Conservation (phyloP, 1,284 basidiomycete species). For the Phellinidium pouzarii region DNA sequence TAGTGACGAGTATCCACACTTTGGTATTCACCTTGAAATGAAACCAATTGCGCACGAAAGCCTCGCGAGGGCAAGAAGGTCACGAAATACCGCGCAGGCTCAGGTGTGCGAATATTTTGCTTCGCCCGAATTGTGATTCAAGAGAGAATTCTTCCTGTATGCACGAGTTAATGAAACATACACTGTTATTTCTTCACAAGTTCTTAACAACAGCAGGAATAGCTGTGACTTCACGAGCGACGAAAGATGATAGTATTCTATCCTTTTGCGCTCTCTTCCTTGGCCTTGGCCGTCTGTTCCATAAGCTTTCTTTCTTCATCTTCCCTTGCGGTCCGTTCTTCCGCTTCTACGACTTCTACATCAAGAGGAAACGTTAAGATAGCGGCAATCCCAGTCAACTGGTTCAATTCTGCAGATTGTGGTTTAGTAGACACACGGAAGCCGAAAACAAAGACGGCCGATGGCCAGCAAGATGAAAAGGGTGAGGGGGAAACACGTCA, state of each 20-base stretch:
- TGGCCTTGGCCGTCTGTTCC: conserved; percentile 1
- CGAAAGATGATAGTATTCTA: not conserved
- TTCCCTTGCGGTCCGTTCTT: conserved; percentile 65
- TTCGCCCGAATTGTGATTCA: not conserved
- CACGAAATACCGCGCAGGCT: not conserved
- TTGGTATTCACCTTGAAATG: not conserved
- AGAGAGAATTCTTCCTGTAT: not conserved
- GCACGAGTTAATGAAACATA: not conserved
- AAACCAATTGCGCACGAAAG: conserved; percentile 4
- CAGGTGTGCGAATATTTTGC: not conserved
- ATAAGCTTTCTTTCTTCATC: conserved; percentile 30
- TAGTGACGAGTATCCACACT: not conserved
- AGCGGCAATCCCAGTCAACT: conserved; percentile 91
- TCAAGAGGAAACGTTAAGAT: conserved; percentile 96
- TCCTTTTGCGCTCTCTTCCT: not conserved
- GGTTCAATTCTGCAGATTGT: conserved; percentile 72
- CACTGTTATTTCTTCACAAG: not conserved
- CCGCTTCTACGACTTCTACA: conserved; percentile 86
- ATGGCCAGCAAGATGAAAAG: conserved; percentile 8
- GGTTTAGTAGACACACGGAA: not conserved
- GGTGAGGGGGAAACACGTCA: conserved; percentile 1
- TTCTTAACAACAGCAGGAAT: not conserved
- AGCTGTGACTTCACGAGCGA: not conserved
- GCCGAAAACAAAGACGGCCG: not conserved
- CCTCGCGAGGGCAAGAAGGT: conserved; percentile 7